Percentiles rank a stretch among this genome's conserved stretches.
These are phyloP conservation scores for Mycena rebaudengoi DNA, from an alignment of 768 basidiomycete species.

Conservation along the genomic window DNA sequence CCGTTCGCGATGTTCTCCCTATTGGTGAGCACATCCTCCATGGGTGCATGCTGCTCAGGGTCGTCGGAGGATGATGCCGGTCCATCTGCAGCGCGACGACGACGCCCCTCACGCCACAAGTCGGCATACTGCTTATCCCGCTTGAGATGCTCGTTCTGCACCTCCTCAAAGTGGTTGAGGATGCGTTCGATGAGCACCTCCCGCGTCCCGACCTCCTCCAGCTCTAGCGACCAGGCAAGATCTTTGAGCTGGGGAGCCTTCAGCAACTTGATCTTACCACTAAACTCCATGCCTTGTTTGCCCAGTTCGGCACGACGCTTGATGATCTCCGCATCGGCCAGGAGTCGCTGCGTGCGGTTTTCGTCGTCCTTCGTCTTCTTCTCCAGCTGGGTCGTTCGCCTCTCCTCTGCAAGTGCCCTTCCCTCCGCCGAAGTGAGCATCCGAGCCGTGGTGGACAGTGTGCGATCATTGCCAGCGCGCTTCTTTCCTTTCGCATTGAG, in stretches of 20 bases:
- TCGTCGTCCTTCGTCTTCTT: conserved; percentile 1
- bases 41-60: no score
- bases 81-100: neutral
- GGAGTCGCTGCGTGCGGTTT: neutral
- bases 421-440: neutral
- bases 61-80: no score
- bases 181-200: neutral
- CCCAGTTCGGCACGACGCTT: neutral
- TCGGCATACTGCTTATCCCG: neutral
- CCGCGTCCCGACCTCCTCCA: no score
- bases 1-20: neutral
- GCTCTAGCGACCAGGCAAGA: neutral
- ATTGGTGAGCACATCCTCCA: neutral
- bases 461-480: no score
- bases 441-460: no score
- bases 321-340: neutral
- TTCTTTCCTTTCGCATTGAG: no score
- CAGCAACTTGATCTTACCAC: neutral
- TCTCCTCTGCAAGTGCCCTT: neutral
- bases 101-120: neutral
- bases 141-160: neutral
- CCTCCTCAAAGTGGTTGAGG: neutral
- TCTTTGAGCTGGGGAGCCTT: neutral
- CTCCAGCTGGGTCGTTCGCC: neutral
- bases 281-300: neutral